A percentile compares a stretch with the other conserved stretches of the same genome.
These are phyloP conservation scores for Talaromyces sp. DNA, from an alignment of 2,329 filamentous ascomycete genomes.

Conservation along the genomic window DNA sequence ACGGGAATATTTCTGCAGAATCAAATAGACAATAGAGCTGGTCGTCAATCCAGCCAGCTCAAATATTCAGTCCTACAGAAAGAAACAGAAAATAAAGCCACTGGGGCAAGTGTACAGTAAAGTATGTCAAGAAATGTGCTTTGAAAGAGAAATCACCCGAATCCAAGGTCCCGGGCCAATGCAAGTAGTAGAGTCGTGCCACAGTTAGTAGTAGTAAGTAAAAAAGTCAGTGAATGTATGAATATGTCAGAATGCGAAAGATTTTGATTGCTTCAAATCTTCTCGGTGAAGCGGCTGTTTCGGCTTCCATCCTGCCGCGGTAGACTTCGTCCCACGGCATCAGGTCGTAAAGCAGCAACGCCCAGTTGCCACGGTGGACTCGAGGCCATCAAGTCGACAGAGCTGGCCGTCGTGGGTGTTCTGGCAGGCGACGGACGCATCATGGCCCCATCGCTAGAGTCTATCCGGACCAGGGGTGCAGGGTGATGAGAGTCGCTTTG, in stretches of 20 bases:
- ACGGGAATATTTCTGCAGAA: not conserved
- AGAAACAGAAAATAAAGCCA: not conserved
- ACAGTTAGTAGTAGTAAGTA: not conserved
- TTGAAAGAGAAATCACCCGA: not conserved
- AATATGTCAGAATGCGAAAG: not conserved
- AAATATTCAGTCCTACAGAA: not conserved
- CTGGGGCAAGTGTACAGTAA: not conserved
- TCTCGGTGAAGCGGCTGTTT: constrained; percentile 40
- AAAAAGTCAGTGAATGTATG: not conserved
- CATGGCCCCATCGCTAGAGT: constrained; percentile 27
- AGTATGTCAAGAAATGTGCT: not conserved
- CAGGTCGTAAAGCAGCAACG: constrained; percentile 19
- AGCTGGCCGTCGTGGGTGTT: constrained; percentile 32
- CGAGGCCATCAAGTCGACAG: constrained; percentile 21
- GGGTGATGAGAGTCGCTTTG: not conserved
- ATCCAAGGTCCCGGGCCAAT: not conserved
- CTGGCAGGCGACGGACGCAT: constrained; percentile 39
- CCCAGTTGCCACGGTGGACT: constrained; percentile 2
- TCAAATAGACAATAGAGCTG: not conserved
- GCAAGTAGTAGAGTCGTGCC: not conserved
- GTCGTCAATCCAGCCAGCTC: not conserved
- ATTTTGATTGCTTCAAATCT: constrained; percentile 12
- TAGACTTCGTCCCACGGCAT: constrained; percentile 38
- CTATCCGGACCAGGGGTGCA: constrained; percentile 21
- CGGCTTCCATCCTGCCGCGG: constrained; percentile 40